A percentile compares a stretch with the other conserved stretches of the same genome.
Evolutionary conservation across 441 rosid species (phyloP).

Genomic region (Pelargonium citronellum): DNA sequence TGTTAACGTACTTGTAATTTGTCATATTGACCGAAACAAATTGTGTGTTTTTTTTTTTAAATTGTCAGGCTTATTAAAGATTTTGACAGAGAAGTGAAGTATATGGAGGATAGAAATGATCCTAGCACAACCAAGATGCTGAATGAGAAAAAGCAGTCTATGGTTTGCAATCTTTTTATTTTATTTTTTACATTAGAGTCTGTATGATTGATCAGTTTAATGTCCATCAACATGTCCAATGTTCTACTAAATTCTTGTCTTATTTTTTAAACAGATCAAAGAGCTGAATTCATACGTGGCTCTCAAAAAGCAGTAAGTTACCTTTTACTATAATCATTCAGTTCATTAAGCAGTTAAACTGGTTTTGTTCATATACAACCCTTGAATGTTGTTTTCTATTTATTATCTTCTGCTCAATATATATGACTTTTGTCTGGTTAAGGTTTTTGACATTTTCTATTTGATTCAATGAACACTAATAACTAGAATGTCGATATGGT

Average conservation of each 20-base stretch:
- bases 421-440: no score
- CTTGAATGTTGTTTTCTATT: not conserved
- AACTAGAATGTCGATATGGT: not conserved
- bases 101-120: slow-evolving; percentile 54
- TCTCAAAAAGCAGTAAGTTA: slow-evolving; percentile 73
- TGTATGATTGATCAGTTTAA: slow-evolving; percentile 7
- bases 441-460: no score
- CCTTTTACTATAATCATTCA: not conserved
- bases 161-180: slow-evolving; percentile 36
- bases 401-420: no score
- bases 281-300: slow-evolving; percentile 92
- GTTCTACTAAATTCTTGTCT: slow-evolving; percentile 20
- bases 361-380: not conserved
- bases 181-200: not conserved
- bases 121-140: slow-evolving; percentile 56
- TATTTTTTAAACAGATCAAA: slow-evolving; percentile 62
- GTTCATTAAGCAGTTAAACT: not conserved
- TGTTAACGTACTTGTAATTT: not conserved
- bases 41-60: slow-evolving; percentile 1
- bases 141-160: slow-evolving; percentile 76
- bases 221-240: slow-evolving; percentile 2
- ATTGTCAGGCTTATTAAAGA: slow-evolving; percentile 81
- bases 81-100: slow-evolving; percentile 75
- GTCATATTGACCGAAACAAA: not conserved
- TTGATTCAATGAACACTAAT: no score